Percentiles rank a stretch among this genome's conserved stretches.
Conservation (phyloP, 1,139 yeast species). For the Saccharomyces hybrid region DNA sequence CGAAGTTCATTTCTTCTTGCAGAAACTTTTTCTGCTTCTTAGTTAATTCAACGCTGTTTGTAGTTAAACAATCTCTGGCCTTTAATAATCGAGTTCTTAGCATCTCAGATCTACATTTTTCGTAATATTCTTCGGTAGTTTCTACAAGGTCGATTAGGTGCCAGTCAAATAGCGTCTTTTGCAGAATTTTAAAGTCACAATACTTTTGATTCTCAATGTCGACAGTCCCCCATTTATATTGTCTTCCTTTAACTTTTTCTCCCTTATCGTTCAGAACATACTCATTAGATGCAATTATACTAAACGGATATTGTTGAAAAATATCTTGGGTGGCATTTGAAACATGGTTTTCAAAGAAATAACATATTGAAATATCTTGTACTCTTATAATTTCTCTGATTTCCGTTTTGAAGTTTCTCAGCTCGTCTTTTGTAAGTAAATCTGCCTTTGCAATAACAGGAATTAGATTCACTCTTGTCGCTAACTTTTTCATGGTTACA, state of each 20-base stretch:
- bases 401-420: constrained; percentile 37
- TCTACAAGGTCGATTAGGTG: constrained; percentile 2
- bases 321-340: constrained; percentile 22
- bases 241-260: constrained; percentile 49
- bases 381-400: constrained; percentile 40
- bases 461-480: constrained; percentile 59
- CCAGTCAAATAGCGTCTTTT: constrained; percentile 44
- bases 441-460: constrained; percentile 78
- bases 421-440: constrained; percentile 41
- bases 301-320: constrained; percentile 44
- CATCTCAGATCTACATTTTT: constrained; percentile 42
- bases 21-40: constrained; percentile 17
- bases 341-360: constrained; percentile 38
- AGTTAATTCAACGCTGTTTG: constrained; percentile 8
- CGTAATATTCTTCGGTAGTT: constrained; percentile 37
- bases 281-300: constrained; percentile 49
- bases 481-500: constrained; percentile 58
- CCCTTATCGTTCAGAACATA: constrained; percentile 33
- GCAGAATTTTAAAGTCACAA: constrained; percentile 56
- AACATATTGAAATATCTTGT: constrained; percentile 52
- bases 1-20: constrained; percentile 22
- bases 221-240: constrained; percentile 67
- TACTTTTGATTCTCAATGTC: constrained; percentile 59
- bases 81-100: constrained; percentile 36
- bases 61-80: constrained; percentile 28